These are phyloP conservation scores for Eleusine indica DNA, from an alignment of 176 grass and related monocot species.

Conservation along the genomic window DNA sequence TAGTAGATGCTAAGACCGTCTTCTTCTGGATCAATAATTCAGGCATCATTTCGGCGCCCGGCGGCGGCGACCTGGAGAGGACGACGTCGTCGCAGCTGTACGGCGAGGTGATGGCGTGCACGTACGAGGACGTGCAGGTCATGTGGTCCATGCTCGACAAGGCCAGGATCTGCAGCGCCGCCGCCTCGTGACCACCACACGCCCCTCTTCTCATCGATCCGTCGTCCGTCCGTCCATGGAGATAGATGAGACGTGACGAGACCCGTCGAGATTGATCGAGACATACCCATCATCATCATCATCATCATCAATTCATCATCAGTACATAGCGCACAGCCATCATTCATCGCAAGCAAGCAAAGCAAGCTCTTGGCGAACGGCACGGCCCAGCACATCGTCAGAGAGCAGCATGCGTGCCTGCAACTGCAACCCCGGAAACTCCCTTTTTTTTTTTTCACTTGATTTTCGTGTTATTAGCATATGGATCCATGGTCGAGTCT, in stretches of 20 bases:
- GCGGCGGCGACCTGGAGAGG: constrained; percentile 21
- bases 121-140: constrained; percentile 71
- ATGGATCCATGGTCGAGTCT: not conserved
- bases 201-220: not conserved
- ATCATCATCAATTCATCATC: not conserved
- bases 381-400: not conserved
- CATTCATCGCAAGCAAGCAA: constrained; percentile 16
- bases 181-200: constrained; percentile 22
- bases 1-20: not conserved
- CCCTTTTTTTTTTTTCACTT: not conserved
- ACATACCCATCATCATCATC: not conserved
- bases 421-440: not conserved
- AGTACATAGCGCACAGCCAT: not conserved
- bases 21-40: not conserved
- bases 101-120: constrained; percentile 71
- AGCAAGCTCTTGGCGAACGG: constrained; percentile 16
- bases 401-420: not conserved
- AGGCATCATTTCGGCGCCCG: constrained; percentile 6
- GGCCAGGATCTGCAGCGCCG: constrained; percentile 35
- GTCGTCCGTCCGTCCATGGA: not conserved
- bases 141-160: constrained; percentile 83
- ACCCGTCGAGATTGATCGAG: not conserved
- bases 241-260: not conserved
- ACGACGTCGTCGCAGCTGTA: constrained; percentile 58
- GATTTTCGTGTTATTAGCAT: not conserved